phyloP scores from a whole-genome alignment of 2,329 filamentous ascomycete genomes.

The Waltergamsia citrina region DNA sequence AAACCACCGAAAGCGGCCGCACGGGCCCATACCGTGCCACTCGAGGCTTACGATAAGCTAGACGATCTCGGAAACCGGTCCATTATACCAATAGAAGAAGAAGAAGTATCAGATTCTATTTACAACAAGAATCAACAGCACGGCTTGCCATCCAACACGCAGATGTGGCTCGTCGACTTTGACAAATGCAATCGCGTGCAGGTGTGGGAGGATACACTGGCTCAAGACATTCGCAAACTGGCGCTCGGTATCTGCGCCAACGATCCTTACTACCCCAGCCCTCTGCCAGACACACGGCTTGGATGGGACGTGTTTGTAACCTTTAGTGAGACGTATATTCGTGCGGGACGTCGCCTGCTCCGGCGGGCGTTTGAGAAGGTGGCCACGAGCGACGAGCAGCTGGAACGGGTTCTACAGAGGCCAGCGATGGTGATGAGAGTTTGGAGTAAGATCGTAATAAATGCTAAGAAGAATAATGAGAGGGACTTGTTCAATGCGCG shows the following conservation, averaged over 20 bases:
- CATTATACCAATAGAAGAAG: not conserved
- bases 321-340: constrained; percentile 6
- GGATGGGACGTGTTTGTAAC: constrained; percentile 7
- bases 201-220: constrained; percentile 4
- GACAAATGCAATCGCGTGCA: constrained; percentile 7
- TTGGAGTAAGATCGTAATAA: constrained; percentile 5
- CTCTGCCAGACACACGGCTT: constrained; percentile 6
- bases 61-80: constrained; percentile 4
- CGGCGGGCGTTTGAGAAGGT: constrained; percentile 6
- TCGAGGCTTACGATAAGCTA: constrained; percentile 3
- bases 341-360: constrained; percentile 4
- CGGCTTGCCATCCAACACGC: constrained; percentile 4
- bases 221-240: constrained; percentile 5
- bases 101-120: not conserved
- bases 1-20: not conserved
- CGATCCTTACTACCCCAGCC: constrained; percentile 5
- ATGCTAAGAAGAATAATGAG: constrained; percentile 6
- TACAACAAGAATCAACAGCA: not conserved
- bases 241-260: constrained; percentile 6
- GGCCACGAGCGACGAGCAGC: constrained; percentile 5
- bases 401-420: constrained; percentile 4
- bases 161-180: constrained; percentile 7
- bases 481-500: constrained; percentile 4
- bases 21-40: constrained; percentile 2
- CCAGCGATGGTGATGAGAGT: constrained; percentile 6